Evolutionary conservation across 1,284 basidiomycete species (phyloP), one percentile per base, ranked within the genome.

Genomic region (Ustilago esculenta): DNA sequence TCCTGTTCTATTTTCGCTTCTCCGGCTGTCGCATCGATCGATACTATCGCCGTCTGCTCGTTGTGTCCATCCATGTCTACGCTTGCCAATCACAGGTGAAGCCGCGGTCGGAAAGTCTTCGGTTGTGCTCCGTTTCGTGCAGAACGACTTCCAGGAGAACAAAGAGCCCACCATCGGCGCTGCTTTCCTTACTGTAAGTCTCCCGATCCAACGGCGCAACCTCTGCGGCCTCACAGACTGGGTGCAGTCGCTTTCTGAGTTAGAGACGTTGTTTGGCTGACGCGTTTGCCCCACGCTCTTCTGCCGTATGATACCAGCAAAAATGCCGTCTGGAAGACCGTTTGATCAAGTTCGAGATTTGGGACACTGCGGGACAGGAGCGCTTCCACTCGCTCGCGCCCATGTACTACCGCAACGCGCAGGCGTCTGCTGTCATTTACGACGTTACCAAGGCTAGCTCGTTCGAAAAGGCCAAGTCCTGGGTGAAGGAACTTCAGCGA

Each of bases 51-150:
- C n/a, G n/a, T n/a, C n/a, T n/a, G n/a, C n/a, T n/a, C n/a, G n/a
- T n/a, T n/a, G n/a, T n/a, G n/a, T n/a, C n/a, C n/a, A n/a, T 20
- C 29, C 20, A 36, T 27, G 23, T 8, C 17, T 8, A 3, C 21
- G 10, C 17, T 18, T 33, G 25, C 20, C 5, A 21, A n/a, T 15
- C 20, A 14, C 49, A 95, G 92, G 95, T 75, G 96, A 98, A 86
- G 94, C 95, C 63, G 95, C 96, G 56, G 96, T 99, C 52, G 96
- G 96, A 70, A 99, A 99, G 86, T 97, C 94, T n/a, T 98, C 94
- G 23, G 90, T 99, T 57, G 96, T 98, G 34, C 88, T 98, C 64
- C 90, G 96, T 83, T 99, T 99, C 82, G 94, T 97, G 82, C 81
- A 90, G 82, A 92, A 95, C 84, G 93, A 95, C 82, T 96, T 95